A percentile compares a stretch with the other conserved stretches of the same genome.
These are phyloP conservation scores for Russula dissimulans DNA, from an alignment of 768 basidiomycete species.

Conservation along the genomic window DNA sequence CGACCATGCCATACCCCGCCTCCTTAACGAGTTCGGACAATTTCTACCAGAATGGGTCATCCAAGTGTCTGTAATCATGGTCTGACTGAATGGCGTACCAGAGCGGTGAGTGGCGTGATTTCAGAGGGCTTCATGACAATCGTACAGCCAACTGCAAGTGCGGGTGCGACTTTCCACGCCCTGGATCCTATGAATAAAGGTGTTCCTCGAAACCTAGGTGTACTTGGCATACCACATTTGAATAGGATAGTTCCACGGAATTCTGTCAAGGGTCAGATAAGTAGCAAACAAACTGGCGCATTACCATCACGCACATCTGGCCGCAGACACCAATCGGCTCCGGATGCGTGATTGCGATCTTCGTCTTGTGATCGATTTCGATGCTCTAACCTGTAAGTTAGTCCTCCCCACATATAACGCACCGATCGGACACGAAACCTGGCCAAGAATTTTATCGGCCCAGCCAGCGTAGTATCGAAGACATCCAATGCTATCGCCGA, in stretches of 20 bases:
- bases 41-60: slow-evolving; percentile 39
- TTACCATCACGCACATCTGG: slow-evolving; percentile 54
- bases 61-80: slow-evolving; percentile 2
- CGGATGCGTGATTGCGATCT: slow-evolving; percentile 78
- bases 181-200: slow-evolving; percentile 27
- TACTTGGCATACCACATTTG: slow-evolving; percentile 55
- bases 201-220: not conserved
- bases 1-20: slow-evolving; percentile 52
- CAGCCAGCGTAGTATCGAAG: slow-evolving; percentile 91
- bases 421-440: slow-evolving; percentile 38
- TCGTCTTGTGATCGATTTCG: slow-evolving; percentile 70
- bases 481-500: slow-evolving; percentile 68
- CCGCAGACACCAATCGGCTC: slow-evolving; percentile 94
- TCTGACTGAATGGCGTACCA: slow-evolving; percentile 36
- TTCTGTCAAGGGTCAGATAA: slow-evolving; percentile 33
- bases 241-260: slow-evolving; percentile 92
- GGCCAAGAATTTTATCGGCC: slow-evolving; percentile 89
- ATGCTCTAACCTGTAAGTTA: slow-evolving; percentile 41
- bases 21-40: slow-evolving; percentile 72
- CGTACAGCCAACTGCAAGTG: slow-evolving; percentile 84
- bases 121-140: slow-evolving; percentile 95
- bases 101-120: slow-evolving; percentile 72
- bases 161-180: slow-evolving; percentile 91
- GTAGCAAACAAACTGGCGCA: slow-evolving; percentile 9
- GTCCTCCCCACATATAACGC: not conserved